Base-by-base conservation (phyloP, 2,329 filamentous ascomycete species). In the Colletotrichum musae region DNA sequence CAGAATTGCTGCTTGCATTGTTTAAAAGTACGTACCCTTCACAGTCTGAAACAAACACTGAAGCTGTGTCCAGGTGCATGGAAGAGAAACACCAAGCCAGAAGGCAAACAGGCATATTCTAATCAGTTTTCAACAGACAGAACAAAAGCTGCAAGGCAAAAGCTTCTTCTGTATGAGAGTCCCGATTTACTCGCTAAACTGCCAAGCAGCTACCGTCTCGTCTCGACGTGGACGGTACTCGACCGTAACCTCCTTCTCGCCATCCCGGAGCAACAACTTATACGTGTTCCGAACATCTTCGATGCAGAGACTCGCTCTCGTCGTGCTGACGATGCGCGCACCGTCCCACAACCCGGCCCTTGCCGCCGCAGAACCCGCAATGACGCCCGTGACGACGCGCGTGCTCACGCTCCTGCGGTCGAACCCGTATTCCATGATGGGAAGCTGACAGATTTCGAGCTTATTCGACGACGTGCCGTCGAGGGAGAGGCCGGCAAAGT, bases 391-490 rank as follows among this genome's bases (percentile, higher is more conserved):
- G 6, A 65, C 47, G 26, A 53, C 26, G 24, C 62, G 45, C 18
- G 54, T 59, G 6, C n/a, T 39, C 1, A 58, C 13, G 16, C 62
- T 65, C 16, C 47, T 41, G 4, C 26, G 48, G 21, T 65, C 62
- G n/a, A 65, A 65, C 12, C 63, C 63, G 16, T 36, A 60, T 1
- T 65, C 36, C 21, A 65, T 47, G 4, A 65, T 48, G 26, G 56
- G 56, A 36, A 60, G 63, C n/a, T 52, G 50, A 7, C 12, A 45
- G 12, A 3, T 3, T 48, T 24, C n/a, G 53, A 24, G 15, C 7
- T 16, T 16, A 21, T 52, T 24, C 21, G 21, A 24, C 2, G 47
- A 65, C 28, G 45, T 32, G 6, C 26, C 12, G 4, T 41, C 62
- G 13, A 65, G 24, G 15, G 32, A 65, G 26, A 65, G 56, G 5